A percentile compares a stretch with the other conserved stretches of the same genome.
phyloP scores from a whole-genome alignment of 768 basidiomycete genomes.

The Rhodotorula toruloides region DNA sequence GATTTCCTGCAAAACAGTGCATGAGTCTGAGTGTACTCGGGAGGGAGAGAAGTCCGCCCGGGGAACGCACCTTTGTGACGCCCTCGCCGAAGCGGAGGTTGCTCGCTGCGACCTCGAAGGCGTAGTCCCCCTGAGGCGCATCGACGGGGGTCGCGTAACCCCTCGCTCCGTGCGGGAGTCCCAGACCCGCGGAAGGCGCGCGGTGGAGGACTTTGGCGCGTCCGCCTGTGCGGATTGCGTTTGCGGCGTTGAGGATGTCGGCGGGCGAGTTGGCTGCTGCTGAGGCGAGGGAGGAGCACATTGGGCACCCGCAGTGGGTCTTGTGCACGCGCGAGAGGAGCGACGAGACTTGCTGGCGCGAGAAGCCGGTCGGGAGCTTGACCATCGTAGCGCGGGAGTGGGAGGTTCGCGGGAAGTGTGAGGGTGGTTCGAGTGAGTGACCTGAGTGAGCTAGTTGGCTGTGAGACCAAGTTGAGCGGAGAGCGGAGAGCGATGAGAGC shows the following conservation, averaged over 20 bases:
- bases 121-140: conserved; percentile 73
- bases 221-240: conserved; percentile 8
- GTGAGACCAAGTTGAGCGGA: too few relatives aligned
- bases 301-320: conserved; percentile 37
- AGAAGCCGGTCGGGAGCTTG: background rate
- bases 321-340: conserved; percentile 15
- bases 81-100: conserved; percentile 86
- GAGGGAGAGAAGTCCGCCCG: background rate
- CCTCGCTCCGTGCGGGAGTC: background rate
- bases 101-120: conserved; percentile 78
- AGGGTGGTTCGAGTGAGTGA: too few relatives aligned
- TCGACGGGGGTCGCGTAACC: conserved; percentile 66
- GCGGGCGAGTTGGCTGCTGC: conserved; percentile 2
- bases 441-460: too few relatives aligned
- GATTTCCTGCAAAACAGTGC: conserved; percentile 52
- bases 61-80: conserved; percentile 58
- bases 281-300: conserved; percentile 21
- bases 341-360: background rate
- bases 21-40: background rate
- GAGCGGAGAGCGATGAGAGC: too few relatives aligned
- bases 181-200: background rate
- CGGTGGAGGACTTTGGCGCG: conserved; percentile 3
- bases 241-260: conserved; percentile 4
- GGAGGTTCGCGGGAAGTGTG: too few relatives aligned
- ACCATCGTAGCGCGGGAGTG: background rate